phyloP scores from a whole-genome alignment of 768 basidiomycete species.

The Dioszegia aurantiaca region DNA sequence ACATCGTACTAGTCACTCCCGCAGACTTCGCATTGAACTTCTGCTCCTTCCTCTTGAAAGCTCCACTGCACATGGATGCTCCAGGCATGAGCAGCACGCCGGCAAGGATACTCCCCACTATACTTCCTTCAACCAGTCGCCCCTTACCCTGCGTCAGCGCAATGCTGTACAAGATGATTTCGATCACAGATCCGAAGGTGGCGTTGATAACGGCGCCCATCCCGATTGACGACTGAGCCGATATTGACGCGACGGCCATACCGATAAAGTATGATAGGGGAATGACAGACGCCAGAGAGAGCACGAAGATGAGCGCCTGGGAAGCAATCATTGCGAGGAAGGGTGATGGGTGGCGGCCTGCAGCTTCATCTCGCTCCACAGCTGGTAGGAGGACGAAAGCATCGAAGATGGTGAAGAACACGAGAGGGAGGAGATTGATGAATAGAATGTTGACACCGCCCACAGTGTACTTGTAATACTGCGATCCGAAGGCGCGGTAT shows the following conservation, averaged over 20 bases:
- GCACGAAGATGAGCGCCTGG: constrained; percentile 73
- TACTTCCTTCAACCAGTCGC: constrained; percentile 90
- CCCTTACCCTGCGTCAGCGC: constrained; percentile 89
- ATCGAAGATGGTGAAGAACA: constrained; percentile 95
- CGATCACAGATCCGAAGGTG: constrained; percentile 96
- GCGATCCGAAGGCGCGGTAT: constrained; percentile 79
- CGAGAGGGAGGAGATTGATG: constrained; percentile 86
- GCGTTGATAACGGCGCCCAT: constrained; percentile 99
- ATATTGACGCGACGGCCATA: constrained; percentile 98
- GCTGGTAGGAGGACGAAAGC: constrained; percentile 74
- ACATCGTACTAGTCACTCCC: constrained; percentile 97
- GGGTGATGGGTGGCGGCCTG: constrained; percentile 61
- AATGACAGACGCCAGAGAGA: constrained; percentile 85
- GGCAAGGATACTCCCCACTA: constrained; percentile 89
- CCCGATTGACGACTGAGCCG: constrained; percentile 96
- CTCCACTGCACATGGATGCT: constrained; percentile 88
- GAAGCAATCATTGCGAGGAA: constrained; percentile 69
- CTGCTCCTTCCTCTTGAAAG: constrained; percentile 85
- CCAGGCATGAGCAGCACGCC: constrained; percentile 98
- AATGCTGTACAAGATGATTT: constrained; percentile 87
- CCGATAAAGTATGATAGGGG: constrained; percentile 98
- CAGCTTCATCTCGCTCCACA: constrained; percentile 62
- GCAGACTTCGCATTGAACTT: constrained; percentile 99
- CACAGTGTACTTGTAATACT: constrained; percentile 98
- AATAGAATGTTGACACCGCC: constrained; percentile 98